These are phyloP conservation scores for Boletus rubroflammeus DNA, from an alignment of 768 basidiomycete species.

Conservation along the genomic window DNA sequence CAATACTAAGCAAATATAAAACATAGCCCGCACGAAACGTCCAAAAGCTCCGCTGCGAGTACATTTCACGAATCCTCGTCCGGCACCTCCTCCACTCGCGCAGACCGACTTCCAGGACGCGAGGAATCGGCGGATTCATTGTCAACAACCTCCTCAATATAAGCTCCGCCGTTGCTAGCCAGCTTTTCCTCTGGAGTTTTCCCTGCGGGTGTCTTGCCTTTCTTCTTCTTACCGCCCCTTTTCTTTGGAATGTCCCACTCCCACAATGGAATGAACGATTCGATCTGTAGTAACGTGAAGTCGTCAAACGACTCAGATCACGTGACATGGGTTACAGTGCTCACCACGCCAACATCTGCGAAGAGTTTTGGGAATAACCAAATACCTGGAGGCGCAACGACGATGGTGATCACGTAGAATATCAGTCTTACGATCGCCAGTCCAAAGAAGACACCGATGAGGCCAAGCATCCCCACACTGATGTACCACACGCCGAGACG, in stretches of 20 bases:
- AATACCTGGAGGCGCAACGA: slow-evolving; percentile 85
- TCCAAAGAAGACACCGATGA: slow-evolving; percentile 87
- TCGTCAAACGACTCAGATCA: neutral
- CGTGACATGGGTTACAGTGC: slow-evolving; percentile 33
- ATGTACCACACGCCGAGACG: slow-evolving; percentile 95
- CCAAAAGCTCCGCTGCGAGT: neutral
- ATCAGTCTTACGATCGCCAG: slow-evolving; percentile 89
- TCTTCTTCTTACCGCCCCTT: slow-evolving; percentile 66
- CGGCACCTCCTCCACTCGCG: slow-evolving; percentile 44
- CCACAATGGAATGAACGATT: slow-evolving; percentile 95
- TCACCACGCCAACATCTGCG: slow-evolving; percentile 96
- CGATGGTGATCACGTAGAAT: slow-evolving; percentile 88
- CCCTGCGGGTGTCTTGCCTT: slow-evolving; percentile 35
- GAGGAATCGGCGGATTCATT: slow-evolving; percentile 33
- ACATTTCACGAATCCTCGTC: slow-evolving; percentile 35
- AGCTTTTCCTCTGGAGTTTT: slow-evolving; percentile 39
- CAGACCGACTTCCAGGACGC: slow-evolving; percentile 34
- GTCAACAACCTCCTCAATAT: slow-evolving; percentile 34
- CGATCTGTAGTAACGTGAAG: slow-evolving; percentile 56
- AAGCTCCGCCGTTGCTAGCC: slow-evolving; percentile 39
- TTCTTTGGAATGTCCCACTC: slow-evolving; percentile 89
- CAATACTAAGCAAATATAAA: neutral
- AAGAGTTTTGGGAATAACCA: slow-evolving; percentile 99
- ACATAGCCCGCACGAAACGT: neutral
- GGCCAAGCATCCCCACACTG: slow-evolving; percentile 79